A percentile compares a stretch with the other conserved stretches of the same genome.
These are phyloP conservation scores for Euphorbia peplus DNA, from an alignment of 345 rosid species.

Conservation along the genomic window DNA sequence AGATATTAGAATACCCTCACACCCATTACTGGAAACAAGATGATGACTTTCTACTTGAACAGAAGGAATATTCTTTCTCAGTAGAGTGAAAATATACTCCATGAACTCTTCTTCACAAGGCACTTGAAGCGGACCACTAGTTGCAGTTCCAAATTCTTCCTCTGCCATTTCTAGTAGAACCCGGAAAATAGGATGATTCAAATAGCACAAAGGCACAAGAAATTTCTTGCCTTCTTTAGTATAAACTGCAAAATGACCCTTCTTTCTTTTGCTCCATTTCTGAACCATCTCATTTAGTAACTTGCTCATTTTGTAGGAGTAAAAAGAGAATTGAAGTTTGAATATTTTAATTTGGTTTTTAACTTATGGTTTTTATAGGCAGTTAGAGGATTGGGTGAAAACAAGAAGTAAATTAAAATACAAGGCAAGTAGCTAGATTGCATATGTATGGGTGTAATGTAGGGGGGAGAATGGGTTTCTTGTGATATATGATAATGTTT, in stretches of 20 bases:
- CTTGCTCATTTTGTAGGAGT: conserved; percentile 6
- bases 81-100: conserved; percentile 37
- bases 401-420: background rate
- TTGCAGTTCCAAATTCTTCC: conserved; percentile 45
- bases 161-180: conserved; percentile 50
- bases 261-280: conserved; percentile 46
- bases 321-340: too few relatives aligned
- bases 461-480: conserved; percentile 12
- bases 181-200: conserved; percentile 53
- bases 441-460: conserved; percentile 1
- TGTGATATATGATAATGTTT: conserved; percentile 6
- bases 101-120: conserved; percentile 50
- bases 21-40: conserved; percentile 24
- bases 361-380: background rate
- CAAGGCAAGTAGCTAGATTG: background rate
- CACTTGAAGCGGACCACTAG: conserved; percentile 47
- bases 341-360: background rate
- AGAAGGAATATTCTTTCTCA: conserved; percentile 29
- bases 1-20: conserved; percentile 33
- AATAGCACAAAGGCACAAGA: conserved; percentile 39
- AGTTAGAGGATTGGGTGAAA: background rate
- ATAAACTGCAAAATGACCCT: conserved; percentile 49
- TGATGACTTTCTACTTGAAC: conserved; percentile 24
- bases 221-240: conserved; percentile 52
- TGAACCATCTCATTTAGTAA: conserved; percentile 36